Percentiles rank a stretch among this genome's conserved stretches.
Conservation (phyloP, 176 grass and related monocot species). For the Alloteropsis semialata region DNA sequence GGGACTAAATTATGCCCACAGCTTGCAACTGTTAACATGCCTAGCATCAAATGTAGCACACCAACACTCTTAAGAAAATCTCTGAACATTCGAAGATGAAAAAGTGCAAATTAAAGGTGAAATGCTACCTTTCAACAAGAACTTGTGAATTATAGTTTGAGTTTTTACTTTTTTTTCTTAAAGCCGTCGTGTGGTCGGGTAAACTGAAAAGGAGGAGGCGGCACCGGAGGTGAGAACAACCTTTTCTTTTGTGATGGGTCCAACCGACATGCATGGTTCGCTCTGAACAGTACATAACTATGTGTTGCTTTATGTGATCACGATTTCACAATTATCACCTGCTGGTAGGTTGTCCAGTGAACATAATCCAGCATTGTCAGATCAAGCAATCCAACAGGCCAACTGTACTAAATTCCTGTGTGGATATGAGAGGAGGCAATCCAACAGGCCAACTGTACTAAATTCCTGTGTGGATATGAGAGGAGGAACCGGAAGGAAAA, state of each 20-base stretch:
- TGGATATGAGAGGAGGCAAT: slow-evolving; percentile 8
- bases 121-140: not conserved
- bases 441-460: slow-evolving; percentile 23
- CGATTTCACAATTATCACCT: slow-evolving; percentile 7
- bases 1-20: not conserved
- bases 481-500: slow-evolving; percentile 7
- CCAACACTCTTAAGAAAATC: not conserved
- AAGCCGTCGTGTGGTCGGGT: not conserved
- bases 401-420: slow-evolving; percentile 20
- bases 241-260: not conserved
- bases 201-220: not conserved
- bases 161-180: not conserved
- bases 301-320: not conserved
- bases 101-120: not conserved
- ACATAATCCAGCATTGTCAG: slow-evolving; percentile 1
- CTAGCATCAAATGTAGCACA: not conserved
- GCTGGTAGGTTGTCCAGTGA: slow-evolving; percentile 13
- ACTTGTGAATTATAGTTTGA: not conserved
- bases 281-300: not conserved
- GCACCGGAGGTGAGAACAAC: not conserved
- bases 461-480: slow-evolving; percentile 6
- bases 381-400: slow-evolving; percentile 14
- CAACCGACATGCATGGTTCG: not conserved
- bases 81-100: not conserved
- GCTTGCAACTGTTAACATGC: slow-evolving; percentile 1